Percentiles rank a stretch among this genome's conserved stretches.
Conservation (phyloP, 169 alveolate genomes). For the Plasmodium yoelii region DNA sequence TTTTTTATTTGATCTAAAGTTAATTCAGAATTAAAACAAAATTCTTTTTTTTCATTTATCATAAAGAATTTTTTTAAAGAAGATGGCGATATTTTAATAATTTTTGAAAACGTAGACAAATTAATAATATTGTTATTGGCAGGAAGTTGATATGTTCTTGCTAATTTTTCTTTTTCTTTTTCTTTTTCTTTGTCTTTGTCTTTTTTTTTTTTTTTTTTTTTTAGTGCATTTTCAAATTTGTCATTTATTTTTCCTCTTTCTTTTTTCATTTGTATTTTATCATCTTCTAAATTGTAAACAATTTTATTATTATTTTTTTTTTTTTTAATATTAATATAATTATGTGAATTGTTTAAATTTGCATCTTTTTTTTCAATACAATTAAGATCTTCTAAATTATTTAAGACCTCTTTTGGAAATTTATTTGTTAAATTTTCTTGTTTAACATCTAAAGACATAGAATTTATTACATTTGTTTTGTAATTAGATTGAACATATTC, state of each 20-base stretch:
- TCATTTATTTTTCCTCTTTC: neutral
- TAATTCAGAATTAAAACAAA: constrained; percentile 3
- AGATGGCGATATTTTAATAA: constrained; percentile 30
- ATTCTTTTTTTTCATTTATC: constrained; percentile 55
- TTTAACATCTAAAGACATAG: neutral
- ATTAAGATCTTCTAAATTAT: neutral
- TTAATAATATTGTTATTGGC: neutral
- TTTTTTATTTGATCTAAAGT: constrained; percentile 33
- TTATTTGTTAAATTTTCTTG: neutral
- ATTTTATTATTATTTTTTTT: neutral
- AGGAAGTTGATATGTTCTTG: neutral
- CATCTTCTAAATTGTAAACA: neutral
- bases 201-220: neutral
- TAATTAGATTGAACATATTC: neutral
- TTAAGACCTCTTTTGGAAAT: neutral
- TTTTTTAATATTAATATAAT: neutral
- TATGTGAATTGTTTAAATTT: neutral
- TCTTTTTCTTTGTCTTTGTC: neutral
- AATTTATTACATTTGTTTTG: neutral
- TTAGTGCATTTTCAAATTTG: neutral
- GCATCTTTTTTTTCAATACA: neutral
- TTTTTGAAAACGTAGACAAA: constrained; percentile 17
- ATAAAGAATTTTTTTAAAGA: constrained; percentile 45
- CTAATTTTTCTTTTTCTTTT: too few species aligned
- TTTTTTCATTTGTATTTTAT: neutral